Evolutionary conservation across 2,329 filamentous ascomycete species (phyloP).

Genomic region (Cladophialophora yegresii): DNA sequence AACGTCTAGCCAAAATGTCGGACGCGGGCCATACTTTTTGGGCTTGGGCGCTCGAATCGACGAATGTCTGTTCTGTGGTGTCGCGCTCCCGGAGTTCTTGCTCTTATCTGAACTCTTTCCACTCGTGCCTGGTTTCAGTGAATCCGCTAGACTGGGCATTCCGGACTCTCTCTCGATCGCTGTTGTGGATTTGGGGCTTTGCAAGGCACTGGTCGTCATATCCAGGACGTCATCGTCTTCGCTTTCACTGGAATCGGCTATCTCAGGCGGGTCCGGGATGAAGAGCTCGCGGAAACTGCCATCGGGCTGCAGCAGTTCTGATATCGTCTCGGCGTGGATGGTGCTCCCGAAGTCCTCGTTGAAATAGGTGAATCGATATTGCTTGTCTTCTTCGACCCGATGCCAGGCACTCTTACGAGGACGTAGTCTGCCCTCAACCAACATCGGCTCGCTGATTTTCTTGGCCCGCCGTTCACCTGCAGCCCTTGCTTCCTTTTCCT

Average conservation of each 20-base stretch:
- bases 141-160: constrained; percentile 12
- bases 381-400: constrained; percentile 81
- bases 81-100: constrained; percentile 43
- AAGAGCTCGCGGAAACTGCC: constrained; percentile 85
- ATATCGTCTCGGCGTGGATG: constrained; percentile 93
- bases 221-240: constrained; percentile 55
- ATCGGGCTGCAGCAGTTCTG: constrained; percentile 83
- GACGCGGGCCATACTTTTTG: constrained; percentile 72
- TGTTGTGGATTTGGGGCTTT: constrained; percentile 29
- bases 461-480: constrained; percentile 77
- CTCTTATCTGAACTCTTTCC: constrained; percentile 25
- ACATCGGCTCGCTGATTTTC: constrained; percentile 88
- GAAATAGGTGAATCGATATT: constrained; percentile 97
- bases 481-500: constrained; percentile 79
- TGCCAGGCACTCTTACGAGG: constrained; percentile 77
- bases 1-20: constrained; percentile 96
- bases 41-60: constrained; percentile 43
- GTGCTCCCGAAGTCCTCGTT: constrained; percentile 96
- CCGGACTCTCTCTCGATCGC: background rate
- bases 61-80: constrained; percentile 47
- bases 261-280: constrained; percentile 75
- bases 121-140: constrained; percentile 15
- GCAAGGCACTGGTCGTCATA: constrained; percentile 10
- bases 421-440: constrained; percentile 84
- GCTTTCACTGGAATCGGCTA: constrained; percentile 71